phyloP scores from a whole-genome alignment of 371 early-diverging fungal species.

The Rhizopus sp. region DNA sequence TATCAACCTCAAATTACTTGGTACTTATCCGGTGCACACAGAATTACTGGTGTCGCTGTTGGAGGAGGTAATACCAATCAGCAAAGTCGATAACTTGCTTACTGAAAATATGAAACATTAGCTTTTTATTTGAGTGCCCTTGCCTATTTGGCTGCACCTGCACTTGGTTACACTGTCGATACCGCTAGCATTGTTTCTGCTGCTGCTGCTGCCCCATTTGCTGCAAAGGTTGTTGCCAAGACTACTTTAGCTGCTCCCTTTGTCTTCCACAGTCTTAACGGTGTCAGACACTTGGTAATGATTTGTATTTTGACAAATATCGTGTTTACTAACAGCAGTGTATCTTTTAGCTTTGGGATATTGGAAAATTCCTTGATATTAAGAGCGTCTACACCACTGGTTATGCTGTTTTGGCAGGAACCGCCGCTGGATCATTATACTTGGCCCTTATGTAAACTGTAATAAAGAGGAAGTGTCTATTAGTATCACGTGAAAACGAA shows the following conservation, averaged over 20 bases:
- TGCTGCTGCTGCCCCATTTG: constrained; percentile 47
- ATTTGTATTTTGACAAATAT: background rate
- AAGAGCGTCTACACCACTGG: constrained; percentile 85
- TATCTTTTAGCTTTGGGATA: constrained; percentile 78
- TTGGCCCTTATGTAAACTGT: constrained; percentile 58
- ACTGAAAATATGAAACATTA: constrained; percentile 21
- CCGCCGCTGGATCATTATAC: constrained; percentile 59
- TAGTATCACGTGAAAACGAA: constrained; percentile 5
- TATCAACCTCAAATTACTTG: constrained; percentile 91
- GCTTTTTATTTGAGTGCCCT: constrained; percentile 72
- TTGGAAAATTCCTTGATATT: constrained; percentile 64
- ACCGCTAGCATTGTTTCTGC: constrained; percentile 63
- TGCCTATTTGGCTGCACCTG: constrained; percentile 60
- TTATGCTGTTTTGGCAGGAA: constrained; percentile 73
- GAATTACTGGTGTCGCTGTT: constrained; percentile 80
- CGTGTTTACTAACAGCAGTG: background rate
- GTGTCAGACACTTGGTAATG: constrained; percentile 83
- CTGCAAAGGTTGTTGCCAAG: constrained; percentile 45
- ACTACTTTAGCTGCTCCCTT: constrained; percentile 68
- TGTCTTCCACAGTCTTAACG: constrained; percentile 86
- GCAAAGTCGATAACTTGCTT: background rate
- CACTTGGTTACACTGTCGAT: constrained; percentile 60
- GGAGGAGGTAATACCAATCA: constrained; percentile 67
- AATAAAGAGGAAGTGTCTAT: background rate
- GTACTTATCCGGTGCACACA: constrained; percentile 76